phyloP scores from a whole-genome alignment of 2,329 filamentous ascomycete species.

The Beauveria sp. region DNA sequence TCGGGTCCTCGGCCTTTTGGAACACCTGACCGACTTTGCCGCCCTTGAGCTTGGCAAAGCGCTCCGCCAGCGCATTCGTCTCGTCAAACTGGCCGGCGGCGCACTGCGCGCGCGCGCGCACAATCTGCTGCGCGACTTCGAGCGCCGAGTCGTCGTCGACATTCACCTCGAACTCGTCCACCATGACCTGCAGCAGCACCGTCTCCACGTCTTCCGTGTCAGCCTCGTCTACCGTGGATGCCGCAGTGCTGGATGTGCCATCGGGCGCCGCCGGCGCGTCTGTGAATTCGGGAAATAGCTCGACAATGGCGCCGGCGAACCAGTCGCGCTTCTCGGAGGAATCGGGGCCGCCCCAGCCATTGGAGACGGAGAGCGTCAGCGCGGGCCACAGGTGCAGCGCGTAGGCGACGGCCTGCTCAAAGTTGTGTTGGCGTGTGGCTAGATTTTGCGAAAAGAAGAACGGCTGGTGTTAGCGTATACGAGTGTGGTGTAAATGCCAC shows the following conservation, averaged over 20 bases:
- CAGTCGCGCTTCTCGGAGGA: constrained; percentile 87
- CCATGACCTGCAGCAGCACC: constrained; percentile 81
- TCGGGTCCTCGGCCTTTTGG: constrained; percentile 45
- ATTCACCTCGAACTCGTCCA: constrained; percentile 90
- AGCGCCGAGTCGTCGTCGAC: constrained; percentile 83
- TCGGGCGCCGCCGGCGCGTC: constrained; percentile 22
- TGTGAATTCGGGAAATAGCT: constrained; percentile 67
- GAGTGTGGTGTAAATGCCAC: not conserved
- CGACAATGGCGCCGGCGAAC: constrained; percentile 82
- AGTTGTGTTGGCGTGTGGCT: constrained; percentile 54
- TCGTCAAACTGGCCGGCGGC: constrained; percentile 57
- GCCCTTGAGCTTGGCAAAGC: constrained; percentile 55
- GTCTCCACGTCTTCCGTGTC: constrained; percentile 76
- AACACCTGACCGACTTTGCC: constrained; percentile 47
- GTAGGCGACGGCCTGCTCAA: constrained; percentile 84
- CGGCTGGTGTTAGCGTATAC: not conserved
- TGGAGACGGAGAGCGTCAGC: constrained; percentile 78
- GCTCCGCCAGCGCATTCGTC: constrained; percentile 54
- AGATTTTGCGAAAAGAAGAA: constrained; percentile 10
- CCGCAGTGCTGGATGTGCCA: not conserved
- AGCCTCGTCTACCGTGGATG: constrained; percentile 38
- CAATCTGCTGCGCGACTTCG: constrained; percentile 64
- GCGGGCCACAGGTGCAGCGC: constrained; percentile 82
- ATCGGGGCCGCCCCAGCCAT: constrained; percentile 80
- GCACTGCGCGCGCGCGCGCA: constrained; percentile 58